These are phyloP conservation scores for Herpetomonas samuelpessoai DNA, from an alignment of 208 protist genomes.

Conservation along the genomic window DNA sequence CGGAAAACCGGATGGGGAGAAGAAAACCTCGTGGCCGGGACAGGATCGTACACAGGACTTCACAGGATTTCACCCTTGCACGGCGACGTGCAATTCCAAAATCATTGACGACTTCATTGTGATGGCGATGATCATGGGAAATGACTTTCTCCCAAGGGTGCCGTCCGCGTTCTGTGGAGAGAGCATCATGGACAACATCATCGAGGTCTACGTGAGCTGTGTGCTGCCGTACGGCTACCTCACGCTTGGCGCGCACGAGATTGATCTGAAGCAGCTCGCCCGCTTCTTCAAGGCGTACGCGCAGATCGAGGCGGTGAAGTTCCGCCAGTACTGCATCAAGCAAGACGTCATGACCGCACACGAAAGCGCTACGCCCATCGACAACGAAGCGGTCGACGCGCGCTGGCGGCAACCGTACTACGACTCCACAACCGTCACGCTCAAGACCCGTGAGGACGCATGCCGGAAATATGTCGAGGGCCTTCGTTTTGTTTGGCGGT, in stretches of 20 bases:
- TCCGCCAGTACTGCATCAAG: conserved; percentile 56
- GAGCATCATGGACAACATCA: conserved; percentile 67
- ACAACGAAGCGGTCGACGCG: conserved; percentile 29
- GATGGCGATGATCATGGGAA: conserved; percentile 71
- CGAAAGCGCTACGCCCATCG: conserved; percentile 31
- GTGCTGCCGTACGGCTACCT: conserved; percentile 85
- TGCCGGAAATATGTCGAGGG: conserved; percentile 75
- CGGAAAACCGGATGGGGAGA: conserved; percentile 2
- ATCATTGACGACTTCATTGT: conserved; percentile 87
- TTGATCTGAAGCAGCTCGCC: conserved; percentile 61
- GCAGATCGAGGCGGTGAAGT: conserved; percentile 55
- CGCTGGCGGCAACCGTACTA: conserved; percentile 56
- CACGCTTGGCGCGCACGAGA: conserved; percentile 57
- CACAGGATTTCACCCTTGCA: conserved; percentile 58
- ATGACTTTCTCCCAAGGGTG: conserved; percentile 79
- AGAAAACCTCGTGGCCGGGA: neutral
- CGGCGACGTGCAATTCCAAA: conserved; percentile 63
- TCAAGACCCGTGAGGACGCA: conserved; percentile 29
- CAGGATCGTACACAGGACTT: neutral
- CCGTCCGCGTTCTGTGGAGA: conserved; percentile 78
- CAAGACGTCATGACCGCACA: conserved; percentile 26
- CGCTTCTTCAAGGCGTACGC: conserved; percentile 64
- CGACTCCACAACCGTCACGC: conserved; percentile 32
- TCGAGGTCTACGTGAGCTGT: conserved; percentile 74
- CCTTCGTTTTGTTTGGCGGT: conserved; percentile 79